These are phyloP conservation scores for Secale cereale DNA, from an alignment of 176 grass and related monocot species.

Conservation along the genomic window DNA sequence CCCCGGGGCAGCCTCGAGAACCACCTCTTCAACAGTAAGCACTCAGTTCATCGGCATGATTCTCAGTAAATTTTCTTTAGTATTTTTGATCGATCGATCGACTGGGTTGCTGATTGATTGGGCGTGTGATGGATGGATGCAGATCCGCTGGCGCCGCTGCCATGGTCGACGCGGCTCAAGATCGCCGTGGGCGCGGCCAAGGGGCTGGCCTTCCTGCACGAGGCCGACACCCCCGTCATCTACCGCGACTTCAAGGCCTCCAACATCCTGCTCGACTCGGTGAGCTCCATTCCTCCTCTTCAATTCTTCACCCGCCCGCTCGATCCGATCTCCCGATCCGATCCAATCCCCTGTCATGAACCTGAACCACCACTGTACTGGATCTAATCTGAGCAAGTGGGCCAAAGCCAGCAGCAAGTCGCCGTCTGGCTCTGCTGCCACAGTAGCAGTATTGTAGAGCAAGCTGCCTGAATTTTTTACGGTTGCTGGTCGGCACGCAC, in stretches of 20 bases:
- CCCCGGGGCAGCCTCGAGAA: conserved; percentile 71
- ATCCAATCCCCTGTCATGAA: no score
- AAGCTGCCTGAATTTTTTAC: neutral
- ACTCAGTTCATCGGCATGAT: neutral
- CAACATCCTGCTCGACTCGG: conserved; percentile 76
- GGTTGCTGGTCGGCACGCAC: conserved; percentile 16
- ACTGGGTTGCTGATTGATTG: neutral
- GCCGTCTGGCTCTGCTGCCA: neutral
- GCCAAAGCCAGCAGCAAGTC: neutral
- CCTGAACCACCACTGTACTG: neutral
- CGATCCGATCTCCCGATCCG: neutral
- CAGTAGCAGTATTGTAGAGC: neutral
- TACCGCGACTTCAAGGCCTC: conserved; percentile 92
- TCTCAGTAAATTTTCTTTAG: neutral
- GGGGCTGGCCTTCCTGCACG: conserved; percentile 85
- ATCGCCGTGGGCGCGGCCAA: conserved; percentile 89
- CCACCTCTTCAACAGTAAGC: conserved; percentile 88
- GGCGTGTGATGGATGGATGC: neutral
- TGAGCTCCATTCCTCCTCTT: neutral
- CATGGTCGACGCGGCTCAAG: conserved; percentile 92
- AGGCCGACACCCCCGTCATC: conserved; percentile 76
- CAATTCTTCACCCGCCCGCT: neutral
- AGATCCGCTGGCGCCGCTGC: conserved; percentile 54
- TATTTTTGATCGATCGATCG: neutral
- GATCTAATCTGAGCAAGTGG: neutral